Evolutionary conservation across 2,329 filamentous ascomycete genomes (phyloP), one percentile per base, ranked within the genome.

Genomic region (Alternaria ethzedia): DNA sequence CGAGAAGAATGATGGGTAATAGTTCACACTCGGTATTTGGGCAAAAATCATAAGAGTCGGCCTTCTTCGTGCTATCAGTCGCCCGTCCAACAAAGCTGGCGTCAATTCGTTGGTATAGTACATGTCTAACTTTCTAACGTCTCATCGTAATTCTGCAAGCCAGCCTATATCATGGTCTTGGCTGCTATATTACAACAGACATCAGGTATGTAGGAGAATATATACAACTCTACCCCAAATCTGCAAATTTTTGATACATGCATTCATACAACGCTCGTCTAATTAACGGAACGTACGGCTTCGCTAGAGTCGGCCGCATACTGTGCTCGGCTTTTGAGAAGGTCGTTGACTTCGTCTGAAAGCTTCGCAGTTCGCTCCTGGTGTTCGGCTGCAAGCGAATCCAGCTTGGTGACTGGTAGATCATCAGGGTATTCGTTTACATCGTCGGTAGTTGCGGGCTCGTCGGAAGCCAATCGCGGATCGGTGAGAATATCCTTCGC

Each of bases 371-470:
- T 59, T 12, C 51, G 41, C 20, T 50, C 23, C 21, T 47, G 32
- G 6, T 62, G 47, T 20, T 63, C 61, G 9, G 45, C 26, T 12
- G 41, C 26, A 2, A 63, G 36, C 23, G 47, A 25, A 4, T 61
- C 54, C 7, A 62, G 25, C 30, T 62, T 45, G 9, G 54, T 59
- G 9, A 26, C 30, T 25, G 44, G 15, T 9, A 25, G 30, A n/a
- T 73, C 70, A 4, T 72, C 68, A 11, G 68, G 67, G 43, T 73
- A 70, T 49, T 66, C 59, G 17, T 65, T 65, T 4, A 59, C 54
- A 43, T 75, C 70, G 32, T 73, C 70, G 1, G 23, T 44, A 1
- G 52, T 56, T 3, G 65, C n/a, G 3, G n/a, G 17, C 11, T 45
- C 25, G 10, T 63, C 57, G 7, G 51, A 59, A 11, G 69, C 63